Evolutionary conservation across 2,329 filamentous ascomycete species (phyloP).

Genomic region (Volutella citrinella): DNA sequence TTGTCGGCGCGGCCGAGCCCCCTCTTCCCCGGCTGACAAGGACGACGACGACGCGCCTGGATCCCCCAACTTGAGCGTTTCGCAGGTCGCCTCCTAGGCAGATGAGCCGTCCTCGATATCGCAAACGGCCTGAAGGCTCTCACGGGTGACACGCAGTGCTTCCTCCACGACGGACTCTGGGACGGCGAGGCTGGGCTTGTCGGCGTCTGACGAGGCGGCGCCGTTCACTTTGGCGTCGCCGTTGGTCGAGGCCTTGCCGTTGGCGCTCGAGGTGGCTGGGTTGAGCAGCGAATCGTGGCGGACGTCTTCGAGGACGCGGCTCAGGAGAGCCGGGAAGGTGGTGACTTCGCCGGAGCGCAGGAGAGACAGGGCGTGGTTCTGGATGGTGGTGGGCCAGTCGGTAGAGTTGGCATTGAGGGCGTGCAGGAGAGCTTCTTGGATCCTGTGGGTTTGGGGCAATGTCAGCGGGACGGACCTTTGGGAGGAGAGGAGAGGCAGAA

Average conservation of each 20-base stretch:
- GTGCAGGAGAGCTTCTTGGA: constrained; percentile 63
- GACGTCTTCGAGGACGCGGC: constrained; percentile 60
- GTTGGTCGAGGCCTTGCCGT: constrained; percentile 33
- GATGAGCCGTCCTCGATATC: constrained; percentile 32
- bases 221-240: constrained; percentile 28
- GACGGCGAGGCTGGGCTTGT: constrained; percentile 47
- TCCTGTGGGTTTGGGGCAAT: constrained; percentile 38
- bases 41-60: too few species aligned
- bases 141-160: constrained; percentile 56
- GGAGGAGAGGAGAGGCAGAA: constrained; percentile 2
- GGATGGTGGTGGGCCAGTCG: constrained; percentile 62
- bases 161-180: constrained; percentile 60
- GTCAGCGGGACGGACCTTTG: constrained; percentile 7
- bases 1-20: too few species aligned
- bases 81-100: constrained; percentile 6
- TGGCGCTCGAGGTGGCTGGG: constrained; percentile 23
- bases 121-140: constrained; percentile 52
- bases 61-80: too few species aligned
- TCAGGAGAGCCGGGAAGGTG: constrained; percentile 60
- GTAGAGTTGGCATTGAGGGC: constrained; percentile 55
- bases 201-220: constrained; percentile 15
- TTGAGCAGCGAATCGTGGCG: constrained; percentile 42
- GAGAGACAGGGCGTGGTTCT: constrained; percentile 57
- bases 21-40: too few species aligned
- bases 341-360: constrained; percentile 58